Conservation (phyloP, 1,139 yeast species). For the Taphrina communis region DNA sequence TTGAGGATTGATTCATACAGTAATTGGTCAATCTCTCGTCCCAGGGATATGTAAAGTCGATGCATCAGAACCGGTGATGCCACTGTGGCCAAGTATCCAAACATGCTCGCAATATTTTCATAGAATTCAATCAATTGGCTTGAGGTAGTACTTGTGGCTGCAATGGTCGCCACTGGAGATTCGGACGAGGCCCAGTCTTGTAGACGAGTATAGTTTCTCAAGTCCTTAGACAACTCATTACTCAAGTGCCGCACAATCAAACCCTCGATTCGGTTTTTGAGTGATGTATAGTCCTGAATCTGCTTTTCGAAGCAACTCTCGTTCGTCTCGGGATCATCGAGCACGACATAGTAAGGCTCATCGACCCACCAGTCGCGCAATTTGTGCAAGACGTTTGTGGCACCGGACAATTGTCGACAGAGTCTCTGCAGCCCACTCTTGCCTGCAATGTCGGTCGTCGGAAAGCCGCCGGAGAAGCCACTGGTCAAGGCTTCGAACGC, state of each 20-base stretch:
- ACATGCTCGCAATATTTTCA: conserved; percentile 28
- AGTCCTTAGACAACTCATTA: conserved; percentile 56
- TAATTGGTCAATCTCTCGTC: conserved; percentile 27
- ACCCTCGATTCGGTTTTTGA: conserved; percentile 55
- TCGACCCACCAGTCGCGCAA: conserved; percentile 76
- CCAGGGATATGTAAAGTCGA: conserved; percentile 27
- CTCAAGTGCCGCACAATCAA: conserved; percentile 58
- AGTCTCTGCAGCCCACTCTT: conserved; percentile 61
- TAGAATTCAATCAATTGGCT: conserved; percentile 27
- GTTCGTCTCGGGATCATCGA: conserved; percentile 54
- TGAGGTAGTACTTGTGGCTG: conserved; percentile 23
- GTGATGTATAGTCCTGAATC: conserved; percentile 45
- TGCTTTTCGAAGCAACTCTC: conserved; percentile 36
- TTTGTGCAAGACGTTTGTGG: conserved; percentile 59
- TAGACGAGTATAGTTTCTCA: conserved; percentile 32
- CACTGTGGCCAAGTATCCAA: conserved; percentile 32
- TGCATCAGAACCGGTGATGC: conserved; percentile 27
- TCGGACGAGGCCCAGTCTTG: conserved; percentile 30
- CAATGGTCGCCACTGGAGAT: conserved; percentile 14
- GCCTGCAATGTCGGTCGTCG: conserved; percentile 54
- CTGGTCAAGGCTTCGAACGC: conserved; percentile 60
- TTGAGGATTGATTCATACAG: conserved; percentile 22
- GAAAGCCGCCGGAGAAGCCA: conserved; percentile 52
- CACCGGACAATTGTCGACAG: conserved; percentile 67
- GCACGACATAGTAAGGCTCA: conserved; percentile 66